Base-by-base conservation (phyloP, 164 flowering plant species). In the Aristolochia californica region DNA sequence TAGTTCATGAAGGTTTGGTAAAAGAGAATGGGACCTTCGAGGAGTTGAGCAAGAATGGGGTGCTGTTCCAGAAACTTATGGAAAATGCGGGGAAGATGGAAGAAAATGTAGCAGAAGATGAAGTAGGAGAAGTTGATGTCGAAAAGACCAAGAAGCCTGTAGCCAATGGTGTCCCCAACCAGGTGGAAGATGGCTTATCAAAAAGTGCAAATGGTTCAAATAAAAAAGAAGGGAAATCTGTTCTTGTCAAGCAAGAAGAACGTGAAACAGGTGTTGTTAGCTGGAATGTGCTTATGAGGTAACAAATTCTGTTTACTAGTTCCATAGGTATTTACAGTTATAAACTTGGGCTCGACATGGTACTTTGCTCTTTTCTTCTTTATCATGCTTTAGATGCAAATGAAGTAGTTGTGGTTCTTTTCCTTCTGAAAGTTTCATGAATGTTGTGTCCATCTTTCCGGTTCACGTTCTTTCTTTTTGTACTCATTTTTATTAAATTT, bases 11-110 rank as follows among this genome's bases (percentile, higher is more conserved):
- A 51, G 99, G 99, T 25, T 77, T 57, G 75, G 84, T 94, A 47
- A 90, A 85, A 76, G 97, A 94, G 75, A 91, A 83, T 59, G 99
- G 99, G 57, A 84, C 97, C 22, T 94, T 79, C 75, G 99, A 94
- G 61, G 87, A 88, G 43, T 90, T 94, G 14, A 80, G 82, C 20
- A 73, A 72, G n/a, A 80, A 74, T 64, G 96, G 97, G 28, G 16
- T 55, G 26, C 61, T 88, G 21, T 94, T 94, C 68, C 83, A 81
- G 66, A 89, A 75, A 60, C 69, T 93, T 49, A 87, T 93, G 99
- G 97, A 93, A 80, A 93, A 85, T 79, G 99, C 96, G 1, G 97
- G 99, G 14, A 94, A 94, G 71, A 76, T 94, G 87, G 99, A 94
- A 74, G 96, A 90, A 48, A 80, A 85, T 72, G 77, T 56, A n/a